These are phyloP conservation scores for Ceratobasidium sp. DNA, from an alignment of 1,284 basidiomycete genomes.

Conservation along the genomic window DNA sequence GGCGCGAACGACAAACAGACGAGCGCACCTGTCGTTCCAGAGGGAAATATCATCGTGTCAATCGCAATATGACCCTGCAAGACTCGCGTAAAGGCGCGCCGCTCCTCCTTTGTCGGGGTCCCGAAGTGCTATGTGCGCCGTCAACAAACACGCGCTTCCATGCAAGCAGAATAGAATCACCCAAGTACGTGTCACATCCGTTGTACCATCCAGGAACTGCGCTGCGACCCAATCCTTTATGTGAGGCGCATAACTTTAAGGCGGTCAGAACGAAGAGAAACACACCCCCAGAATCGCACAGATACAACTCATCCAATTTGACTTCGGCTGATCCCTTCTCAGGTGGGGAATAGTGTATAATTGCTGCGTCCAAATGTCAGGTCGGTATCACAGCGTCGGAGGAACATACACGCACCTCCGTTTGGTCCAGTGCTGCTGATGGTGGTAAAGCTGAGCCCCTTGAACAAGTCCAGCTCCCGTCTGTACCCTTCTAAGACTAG, in stretches of 20 bases:
- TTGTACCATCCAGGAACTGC: slow-evolving; percentile 93
- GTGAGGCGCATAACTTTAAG: not conserved
- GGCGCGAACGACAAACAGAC: not conserved
- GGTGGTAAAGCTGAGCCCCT: slow-evolving; percentile 89
- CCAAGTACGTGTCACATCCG: slow-evolving; percentile 91
- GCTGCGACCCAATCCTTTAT: slow-evolving; percentile 53
- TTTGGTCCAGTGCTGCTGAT: slow-evolving; percentile 92
- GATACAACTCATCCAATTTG: slow-evolving; percentile 81
- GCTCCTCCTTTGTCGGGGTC: slow-evolving; percentile 81
- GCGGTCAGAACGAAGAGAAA: not conserved
- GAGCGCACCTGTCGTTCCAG: slow-evolving; percentile 78
- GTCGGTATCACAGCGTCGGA: not conserved
- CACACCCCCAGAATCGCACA: slow-evolving; percentile 91
- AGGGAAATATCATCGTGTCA: slow-evolving; percentile 85
- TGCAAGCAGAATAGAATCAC: slow-evolving; percentile 53
- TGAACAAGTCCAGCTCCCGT: slow-evolving; percentile 79
- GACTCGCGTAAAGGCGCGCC: slow-evolving; percentile 89
- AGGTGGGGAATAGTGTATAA: slow-evolving; percentile 93
- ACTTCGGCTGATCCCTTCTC: slow-evolving; percentile 78
- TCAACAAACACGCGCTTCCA: not conserved
- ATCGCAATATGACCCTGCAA: slow-evolving; percentile 95
- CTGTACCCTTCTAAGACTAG: slow-evolving; percentile 81
- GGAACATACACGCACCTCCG: slow-evolving; percentile 61
- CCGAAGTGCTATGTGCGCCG: slow-evolving; percentile 82
- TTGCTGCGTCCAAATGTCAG: slow-evolving; percentile 58